Percentiles rank a stretch among this genome's conserved stretches.
These are phyloP conservation scores for Claviceps monticola DNA, from an alignment of 2,329 filamentous ascomycete genomes.

Conservation along the genomic window DNA sequence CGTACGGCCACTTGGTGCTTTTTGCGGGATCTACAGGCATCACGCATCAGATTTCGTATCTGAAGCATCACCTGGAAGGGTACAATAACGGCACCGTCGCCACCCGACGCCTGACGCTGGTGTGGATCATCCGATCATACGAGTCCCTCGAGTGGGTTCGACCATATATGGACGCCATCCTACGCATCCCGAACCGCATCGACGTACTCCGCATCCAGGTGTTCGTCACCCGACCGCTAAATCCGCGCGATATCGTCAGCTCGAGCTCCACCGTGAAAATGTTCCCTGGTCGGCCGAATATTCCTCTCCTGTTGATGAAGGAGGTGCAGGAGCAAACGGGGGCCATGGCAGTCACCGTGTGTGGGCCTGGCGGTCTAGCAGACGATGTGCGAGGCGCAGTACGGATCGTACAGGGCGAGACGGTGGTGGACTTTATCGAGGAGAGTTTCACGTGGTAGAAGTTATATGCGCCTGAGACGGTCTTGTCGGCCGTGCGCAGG, in stretches of 20 bases:
- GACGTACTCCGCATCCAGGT: conserved; percentile 77
- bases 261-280: conserved; percentile 74
- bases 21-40: conserved; percentile 91
- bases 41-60: conserved; percentile 83
- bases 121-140: conserved; percentile 86
- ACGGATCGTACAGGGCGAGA: conserved; percentile 46
- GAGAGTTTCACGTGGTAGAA: conserved; percentile 58
- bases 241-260: conserved; percentile 66
- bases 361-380: conserved; percentile 59
- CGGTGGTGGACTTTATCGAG: conserved; percentile 60
- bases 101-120: conserved; percentile 65
- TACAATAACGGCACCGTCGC: conserved; percentile 60
- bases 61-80: conserved; percentile 61
- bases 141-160: conserved; percentile 88
- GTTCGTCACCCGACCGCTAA: conserved; percentile 79
- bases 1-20: conserved; percentile 82
- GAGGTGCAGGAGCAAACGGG: conserved; percentile 74
- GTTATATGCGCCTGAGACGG: too few species aligned
- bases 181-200: conserved; percentile 65
- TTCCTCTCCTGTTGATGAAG: conserved; percentile 62
- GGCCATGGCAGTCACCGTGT: conserved; percentile 77
- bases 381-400: conserved; percentile 63
- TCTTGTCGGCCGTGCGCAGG: too few species aligned
- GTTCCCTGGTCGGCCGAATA: conserved; percentile 78
- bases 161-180: conserved; percentile 64